Base-by-base conservation (phyloP, 306 rosid species). In the Astragalus glycyphyllos region DNA sequence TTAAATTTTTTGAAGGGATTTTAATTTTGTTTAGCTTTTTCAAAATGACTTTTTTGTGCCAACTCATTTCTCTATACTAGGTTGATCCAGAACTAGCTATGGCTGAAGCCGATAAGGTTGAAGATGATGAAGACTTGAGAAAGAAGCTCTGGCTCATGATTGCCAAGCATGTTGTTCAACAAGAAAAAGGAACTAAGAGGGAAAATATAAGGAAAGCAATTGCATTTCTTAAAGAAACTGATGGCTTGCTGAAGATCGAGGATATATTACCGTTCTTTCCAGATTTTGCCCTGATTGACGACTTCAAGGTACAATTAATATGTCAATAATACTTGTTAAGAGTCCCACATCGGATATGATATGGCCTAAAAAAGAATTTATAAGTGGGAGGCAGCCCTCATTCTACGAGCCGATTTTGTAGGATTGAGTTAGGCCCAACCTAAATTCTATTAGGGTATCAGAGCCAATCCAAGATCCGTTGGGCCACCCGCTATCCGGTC, bases 31-130 rank as follows among this genome's bases (percentile, higher is more conserved):
- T 44, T 62, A 26, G 32, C 10, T 61, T 41, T 74, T 23, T 37
- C 17, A 38, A 12, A 37, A 32, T 50, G 46, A 23, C 38, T 20
- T 40, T 68, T 63, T 73, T 35, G 13, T 42, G 69, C 60, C 61
- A 37, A 31, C 56, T 69, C 31, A 37, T 35, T 59, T 58, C 81
- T 84, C 50, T 85, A 61, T 38, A 14, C 56, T 72, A 94, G 98
- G 91, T 94, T 86, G 99, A 94, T 81, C 84, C 95, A 67, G 98
- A 94, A 84, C 92, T 94, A 77, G 99, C 99, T 51, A 94, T 94
- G 99, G 99, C 99, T 55, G 99, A 91, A 83, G 99, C 99, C 77
- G 99, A 94, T 75, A 91, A 89, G 75, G 99, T 94, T 68, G 99
- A 94, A 80, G 99, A 94, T 44, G 98, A 91, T 75, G 96, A 89